Base-by-base conservation (phyloP, 768 basidiomycete genomes). In the Boletus fagicola region DNA sequence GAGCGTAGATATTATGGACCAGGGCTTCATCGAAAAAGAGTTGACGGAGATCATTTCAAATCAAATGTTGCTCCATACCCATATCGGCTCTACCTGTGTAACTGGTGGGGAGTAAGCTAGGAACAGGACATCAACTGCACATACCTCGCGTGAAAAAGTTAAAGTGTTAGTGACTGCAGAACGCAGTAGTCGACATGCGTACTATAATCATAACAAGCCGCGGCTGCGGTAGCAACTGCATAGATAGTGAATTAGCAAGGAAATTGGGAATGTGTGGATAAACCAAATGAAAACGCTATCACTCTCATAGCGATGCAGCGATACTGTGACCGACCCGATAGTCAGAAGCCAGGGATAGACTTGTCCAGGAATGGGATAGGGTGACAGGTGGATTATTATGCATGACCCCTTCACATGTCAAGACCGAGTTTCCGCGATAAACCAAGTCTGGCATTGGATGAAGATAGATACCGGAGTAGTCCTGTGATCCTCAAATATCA, bases 141-240 rank as follows among this genome's bases (percentile, higher is more conserved):
- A 28, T 35, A 53, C 61, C 51, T 62, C 61, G 7, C 51, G 43
- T 12, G 54, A 30, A 35, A 60, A 47, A 12, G 48, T 62, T 24
- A 38, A 35, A 40, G 18, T 5, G 2, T 61, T 0, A 52, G 16
- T n/a, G 11, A 13, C 20, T 16, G 53, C 24, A 5, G 4, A 26
- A 39, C 7, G n/a, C 2, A 22, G 16, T 22, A 30, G 43, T n/a
- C 18, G 3, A 38, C 4, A 13, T 26, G 26, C 53, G 1, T 35
- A 61, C 60, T 22, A 18, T 62, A 60, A 20, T 62, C 61, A 45
- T 60, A 62, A 46, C 6, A 56, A 46, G 60, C 58, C 6, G 5
- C 48, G 26, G 48, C 10, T 5, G 20, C 13, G 2, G 45, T 36
- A 6, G 58, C 58, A 24, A 56, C 61, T 62, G 28, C 15, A 28